Evolutionary conservation across 2,329 filamentous ascomycete genomes (phyloP).

Genomic region (Whalleya microplaca): DNA sequence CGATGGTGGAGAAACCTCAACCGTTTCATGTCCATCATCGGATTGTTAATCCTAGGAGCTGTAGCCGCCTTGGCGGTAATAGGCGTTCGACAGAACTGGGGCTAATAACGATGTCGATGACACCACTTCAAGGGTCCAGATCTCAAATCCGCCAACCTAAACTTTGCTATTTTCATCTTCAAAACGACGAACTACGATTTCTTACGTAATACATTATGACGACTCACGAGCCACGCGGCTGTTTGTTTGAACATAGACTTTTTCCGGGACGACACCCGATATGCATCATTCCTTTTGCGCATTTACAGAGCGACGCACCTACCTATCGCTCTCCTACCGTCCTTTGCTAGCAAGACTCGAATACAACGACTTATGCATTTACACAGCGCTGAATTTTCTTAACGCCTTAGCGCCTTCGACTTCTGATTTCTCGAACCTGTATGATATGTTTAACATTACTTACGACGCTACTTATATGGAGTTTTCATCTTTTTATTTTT

Average conservation of each 20-base stretch:
- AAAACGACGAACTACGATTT: slow-evolving; percentile 23
- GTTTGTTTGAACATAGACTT: slow-evolving; percentile 11
- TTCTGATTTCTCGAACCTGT: neutral
- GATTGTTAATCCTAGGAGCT: slow-evolving; percentile 57
- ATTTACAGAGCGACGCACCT: slow-evolving; percentile 1
- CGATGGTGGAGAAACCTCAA: slow-evolving; percentile 65
- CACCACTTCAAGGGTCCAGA: slow-evolving; percentile 2
- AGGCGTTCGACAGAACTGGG: slow-evolving; percentile 56
- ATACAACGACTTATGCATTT: neutral
- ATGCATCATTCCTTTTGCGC: slow-evolving; percentile 3
- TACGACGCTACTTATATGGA: neutral
- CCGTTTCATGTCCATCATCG: slow-evolving; percentile 60
- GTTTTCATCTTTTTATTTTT: neutral
- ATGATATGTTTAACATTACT: neutral
- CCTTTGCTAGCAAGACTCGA: neutral
- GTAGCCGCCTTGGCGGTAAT: slow-evolving; percentile 56
- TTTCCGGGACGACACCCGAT: slow-evolving; percentile 10
- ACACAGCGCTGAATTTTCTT: neutral
- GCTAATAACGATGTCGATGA: slow-evolving; percentile 18
- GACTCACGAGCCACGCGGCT: slow-evolving; percentile 25
- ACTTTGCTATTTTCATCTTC: slow-evolving; percentile 12
- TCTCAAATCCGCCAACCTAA: slow-evolving; percentile 3
- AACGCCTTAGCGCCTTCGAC: neutral
- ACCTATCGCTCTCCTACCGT: neutral
- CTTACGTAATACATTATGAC: slow-evolving; percentile 28